A percentile compares a stretch with the other conserved stretches of the same genome.
Evolutionary conservation across 805 yeast genomes (phyloP).

Genomic region (Spathaspora arborariae): DNA sequence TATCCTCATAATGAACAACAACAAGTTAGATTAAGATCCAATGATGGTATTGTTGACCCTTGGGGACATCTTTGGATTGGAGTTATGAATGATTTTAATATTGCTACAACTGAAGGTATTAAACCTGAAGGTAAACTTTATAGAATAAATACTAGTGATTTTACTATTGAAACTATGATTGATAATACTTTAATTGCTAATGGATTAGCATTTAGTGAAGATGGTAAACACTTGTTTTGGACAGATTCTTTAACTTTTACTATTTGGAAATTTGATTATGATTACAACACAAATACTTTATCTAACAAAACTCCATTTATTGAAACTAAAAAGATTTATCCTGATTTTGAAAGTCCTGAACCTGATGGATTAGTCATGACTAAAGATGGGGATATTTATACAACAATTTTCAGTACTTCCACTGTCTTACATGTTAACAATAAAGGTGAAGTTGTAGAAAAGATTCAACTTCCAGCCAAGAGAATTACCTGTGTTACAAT

Average conservation of each 20-base stretch:
- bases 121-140: conserved; percentile 50
- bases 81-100: conserved; percentile 60
- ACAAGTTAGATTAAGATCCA: conserved; percentile 42
- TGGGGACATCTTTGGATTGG: conserved; percentile 79
- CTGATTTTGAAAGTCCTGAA: conserved; percentile 36
- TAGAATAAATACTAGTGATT: conserved; percentile 29
- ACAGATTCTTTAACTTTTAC: conserved; percentile 35
- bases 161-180: conserved; percentile 28
- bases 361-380: conserved; percentile 82
- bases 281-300: conserved; percentile 22
- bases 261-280: conserved; percentile 38
- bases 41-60: conserved; percentile 80
- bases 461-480: conserved; percentile 54
- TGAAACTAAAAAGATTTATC: conserved; percentile 26
- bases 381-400: conserved; percentile 49
- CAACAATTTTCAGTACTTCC: conserved; percentile 63
- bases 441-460: conserved; percentile 48
- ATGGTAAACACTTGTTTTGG: conserved; percentile 32
- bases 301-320: conserved; percentile 24
- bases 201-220: conserved; percentile 45
- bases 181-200: conserved; percentile 56
- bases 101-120: conserved; percentile 21
- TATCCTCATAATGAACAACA: conserved; percentile 27
- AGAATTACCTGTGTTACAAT: conserved; percentile 65
- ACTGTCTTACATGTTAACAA: conserved; percentile 52